phyloP scores from a whole-genome alignment of 1,284 basidiomycete genomes.

The Cutaneotrichosporon daszewskae region DNA sequence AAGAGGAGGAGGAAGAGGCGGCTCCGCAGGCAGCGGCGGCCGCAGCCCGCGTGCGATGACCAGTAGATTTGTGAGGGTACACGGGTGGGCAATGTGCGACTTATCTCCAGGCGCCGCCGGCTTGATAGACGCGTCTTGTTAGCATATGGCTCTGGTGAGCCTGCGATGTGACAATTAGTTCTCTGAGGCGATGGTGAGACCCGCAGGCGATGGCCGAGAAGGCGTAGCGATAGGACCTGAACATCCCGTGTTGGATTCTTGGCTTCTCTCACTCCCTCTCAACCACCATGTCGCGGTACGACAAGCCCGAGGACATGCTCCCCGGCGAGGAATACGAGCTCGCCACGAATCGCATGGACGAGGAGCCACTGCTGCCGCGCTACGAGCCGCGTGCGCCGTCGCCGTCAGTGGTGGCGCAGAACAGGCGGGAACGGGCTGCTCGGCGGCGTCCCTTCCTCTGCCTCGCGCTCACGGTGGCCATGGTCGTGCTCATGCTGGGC shows the following conservation, averaged over 20 bases:
- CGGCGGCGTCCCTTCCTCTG: constrained; percentile 21
- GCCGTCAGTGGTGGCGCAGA: background rate
- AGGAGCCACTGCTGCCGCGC: constrained; percentile 40
- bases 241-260: too few relatives aligned
- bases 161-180: too few relatives aligned
- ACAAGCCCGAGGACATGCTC: constrained; percentile 14
- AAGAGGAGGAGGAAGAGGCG: constrained; percentile 21
- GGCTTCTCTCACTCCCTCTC: constrained; percentile 2
- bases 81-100: too few relatives aligned
- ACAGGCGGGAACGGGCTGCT: background rate
- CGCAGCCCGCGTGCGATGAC: background rate
- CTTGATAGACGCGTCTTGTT: constrained; percentile 1
- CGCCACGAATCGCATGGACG: constrained; percentile 12
- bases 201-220: too few relatives aligned
- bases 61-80: too few relatives aligned
- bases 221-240: too few relatives aligned
- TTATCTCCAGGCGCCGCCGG: background rate
- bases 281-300: constrained; percentile 9
- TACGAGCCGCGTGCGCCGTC: constrained; percentile 10
- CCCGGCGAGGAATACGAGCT: constrained; percentile 33
- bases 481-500: constrained; percentile 23
- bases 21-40: background rate
- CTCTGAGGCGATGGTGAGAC: too few relatives aligned
- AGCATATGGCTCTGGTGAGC: too few relatives aligned
- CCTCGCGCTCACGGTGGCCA: constrained; percentile 22